Conservation (phyloP, 2,329 filamentous ascomycete genomes). For the Ophiostoma sp. region DNA sequence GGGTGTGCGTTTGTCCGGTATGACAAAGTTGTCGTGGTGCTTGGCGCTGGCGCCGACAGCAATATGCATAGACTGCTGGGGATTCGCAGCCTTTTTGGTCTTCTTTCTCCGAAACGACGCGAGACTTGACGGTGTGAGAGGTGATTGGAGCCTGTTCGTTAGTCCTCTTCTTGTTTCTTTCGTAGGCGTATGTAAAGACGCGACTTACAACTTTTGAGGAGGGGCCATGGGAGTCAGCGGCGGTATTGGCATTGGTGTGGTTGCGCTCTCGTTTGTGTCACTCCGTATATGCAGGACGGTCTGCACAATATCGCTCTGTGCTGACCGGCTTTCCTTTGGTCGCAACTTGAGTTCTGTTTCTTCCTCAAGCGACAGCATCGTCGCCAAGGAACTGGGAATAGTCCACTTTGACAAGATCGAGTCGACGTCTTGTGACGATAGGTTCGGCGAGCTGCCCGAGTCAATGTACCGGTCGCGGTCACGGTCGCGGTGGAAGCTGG, state of each 20-base stretch:
- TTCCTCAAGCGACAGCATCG: slow-evolving; percentile 25
- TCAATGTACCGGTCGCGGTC: slow-evolving; percentile 13
- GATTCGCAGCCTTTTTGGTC: not conserved
- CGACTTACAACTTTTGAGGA: not conserved
- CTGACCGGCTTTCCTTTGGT: slow-evolving; percentile 2
- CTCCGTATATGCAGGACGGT: not conserved
- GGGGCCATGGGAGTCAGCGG: slow-evolving; percentile 15
- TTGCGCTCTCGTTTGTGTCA: not conserved
- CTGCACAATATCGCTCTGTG: slow-evolving; percentile 16
- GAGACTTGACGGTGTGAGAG: slow-evolving; percentile 12
- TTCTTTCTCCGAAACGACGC: not conserved
- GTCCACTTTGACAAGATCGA: slow-evolving; percentile 45
- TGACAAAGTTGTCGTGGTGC: not conserved
- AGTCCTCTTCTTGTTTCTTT: no score
- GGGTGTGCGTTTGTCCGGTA: not conserved
- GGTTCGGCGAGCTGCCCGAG: slow-evolving; percentile 22
- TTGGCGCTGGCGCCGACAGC: not conserved
- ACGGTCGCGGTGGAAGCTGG: not conserved
- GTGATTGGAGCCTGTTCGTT: not conserved
- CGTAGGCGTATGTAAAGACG: no score
- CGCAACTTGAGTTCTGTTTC: slow-evolving; percentile 12
- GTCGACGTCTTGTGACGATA: slow-evolving; percentile 31
- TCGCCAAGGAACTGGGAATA: slow-evolving; percentile 22
- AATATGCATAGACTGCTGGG: not conserved
- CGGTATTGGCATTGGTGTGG: slow-evolving; percentile 7